phyloP scores from a whole-genome alignment of 2,329 filamentous ascomycete species.

The Sporothrix inflata region DNA sequence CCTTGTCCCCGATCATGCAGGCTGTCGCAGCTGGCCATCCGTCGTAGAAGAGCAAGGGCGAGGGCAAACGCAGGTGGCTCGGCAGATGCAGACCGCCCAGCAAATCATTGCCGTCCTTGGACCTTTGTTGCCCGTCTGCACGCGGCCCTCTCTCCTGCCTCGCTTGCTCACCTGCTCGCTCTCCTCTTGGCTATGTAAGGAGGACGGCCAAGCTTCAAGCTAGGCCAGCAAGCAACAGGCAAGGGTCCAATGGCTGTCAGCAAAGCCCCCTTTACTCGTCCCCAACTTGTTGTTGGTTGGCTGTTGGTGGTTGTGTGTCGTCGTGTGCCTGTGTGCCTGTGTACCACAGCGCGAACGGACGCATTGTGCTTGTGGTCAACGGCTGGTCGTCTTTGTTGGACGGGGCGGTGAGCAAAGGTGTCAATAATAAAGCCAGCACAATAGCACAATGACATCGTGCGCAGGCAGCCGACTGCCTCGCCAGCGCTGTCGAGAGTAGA shows the following conservation, averaged over 20 bases:
- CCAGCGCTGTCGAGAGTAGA: constrained; percentile 3
- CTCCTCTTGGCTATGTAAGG: constrained; percentile 5
- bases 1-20: constrained; percentile 28
- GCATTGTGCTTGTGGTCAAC: constrained; percentile 14
- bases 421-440: constrained; percentile 14
- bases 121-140: neutral
- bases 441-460: neutral
- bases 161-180: neutral
- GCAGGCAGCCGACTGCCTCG: neutral
- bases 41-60: neutral
- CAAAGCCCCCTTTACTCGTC: constrained; percentile 1
- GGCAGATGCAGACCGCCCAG: constrained; percentile 5
- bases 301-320: neutral
- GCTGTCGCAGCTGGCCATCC: neutral
- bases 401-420: neutral
- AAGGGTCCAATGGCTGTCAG: constrained; percentile 20
- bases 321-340: neutral
- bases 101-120: constrained; percentile 3
- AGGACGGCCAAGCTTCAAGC: neutral
- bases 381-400: neutral
- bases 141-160: neutral
- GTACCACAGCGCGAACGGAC: neutral
- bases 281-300: neutral
- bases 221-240: neutral
- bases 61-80: neutral